Base-by-base conservation (phyloP, 2,329 filamentous ascomycete species). In the Alternaria alternata region DNA sequence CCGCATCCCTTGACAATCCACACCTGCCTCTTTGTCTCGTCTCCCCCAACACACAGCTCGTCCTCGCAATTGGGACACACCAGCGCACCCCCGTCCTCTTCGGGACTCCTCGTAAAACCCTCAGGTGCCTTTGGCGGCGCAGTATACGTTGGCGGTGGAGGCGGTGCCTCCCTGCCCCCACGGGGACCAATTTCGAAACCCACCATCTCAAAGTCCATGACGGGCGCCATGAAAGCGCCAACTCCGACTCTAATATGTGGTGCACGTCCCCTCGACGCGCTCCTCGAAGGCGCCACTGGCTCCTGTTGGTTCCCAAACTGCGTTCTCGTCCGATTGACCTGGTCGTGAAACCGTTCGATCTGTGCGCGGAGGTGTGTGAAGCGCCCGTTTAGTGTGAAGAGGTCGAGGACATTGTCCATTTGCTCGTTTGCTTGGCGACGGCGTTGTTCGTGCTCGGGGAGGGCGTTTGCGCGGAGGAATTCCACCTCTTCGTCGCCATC, bases 1-100 rank as follows among this genome's bases (percentile, higher is more conserved):
- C 95, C 95, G 76, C 95, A 99, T 52, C 86, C 86, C 79, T 94
- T 97, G 36, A 95, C 85, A 1, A 95, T 90, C 93, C 94, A 98
- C 63, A 98, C 94, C 71, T 97, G 91, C 73, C 92, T 89, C 78
- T 96, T 93, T 34, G 82, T 75, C 28, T 86, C 82, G 22, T 84
- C 83, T 0, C 88, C 88, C 14, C 93, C 91, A 51, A 90, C 88
- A 6, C 92, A 91, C 16, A 99, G 81, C 79, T 98, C 94, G 59
- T 91, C 86, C 18, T 91, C 89, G 70, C 95, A 99, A 59, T 92
- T 92, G 0, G 94, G 92, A 75, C 95, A 99, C 1, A 97, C 84
- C 3, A 94, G 85, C 0, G 91, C 83, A 38, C 91, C 83, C 38
- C 91, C 86, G 16, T 92, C 88, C 36, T 92, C 89, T 39, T 82